These are phyloP conservation scores for Blumeria hordei DNA, from an alignment of 2,329 filamentous ascomycete genomes.

Conservation along the genomic window DNA sequence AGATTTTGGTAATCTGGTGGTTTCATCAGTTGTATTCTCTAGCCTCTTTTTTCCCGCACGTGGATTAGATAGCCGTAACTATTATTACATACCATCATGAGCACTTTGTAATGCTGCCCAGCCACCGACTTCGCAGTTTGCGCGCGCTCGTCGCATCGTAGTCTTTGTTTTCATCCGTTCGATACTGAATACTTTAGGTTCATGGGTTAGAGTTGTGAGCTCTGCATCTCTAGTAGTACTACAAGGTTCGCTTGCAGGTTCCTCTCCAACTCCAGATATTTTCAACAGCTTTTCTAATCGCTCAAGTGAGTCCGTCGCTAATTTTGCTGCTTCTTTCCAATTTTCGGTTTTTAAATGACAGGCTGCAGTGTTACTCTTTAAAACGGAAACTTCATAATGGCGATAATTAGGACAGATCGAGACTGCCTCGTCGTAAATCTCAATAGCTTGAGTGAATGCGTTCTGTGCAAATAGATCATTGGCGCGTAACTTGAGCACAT, in stretches of 20 bases:
- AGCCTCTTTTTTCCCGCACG: no score
- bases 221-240: slow-evolving; percentile 27
- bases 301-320: slow-evolving; percentile 49
- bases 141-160: slow-evolving; percentile 27
- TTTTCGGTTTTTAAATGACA: slow-evolving; percentile 67
- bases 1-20: slow-evolving; percentile 46
- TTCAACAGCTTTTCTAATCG: slow-evolving; percentile 41
- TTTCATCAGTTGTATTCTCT: no score
- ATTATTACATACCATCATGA: slow-evolving; percentile 21
- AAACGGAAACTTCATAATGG: slow-evolving; percentile 67
- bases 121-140: slow-evolving; percentile 39
- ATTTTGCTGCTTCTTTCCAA: slow-evolving; percentile 61
- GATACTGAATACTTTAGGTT: slow-evolving; percentile 17
- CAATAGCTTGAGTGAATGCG: slow-evolving; percentile 54
- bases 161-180: slow-evolving; percentile 61
- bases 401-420: slow-evolving; percentile 61
- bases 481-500: slow-evolving; percentile 46
- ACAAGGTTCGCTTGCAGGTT: slow-evolving; percentile 17
- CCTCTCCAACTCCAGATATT: slow-evolving; percentile 26
- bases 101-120: slow-evolving; percentile 66
- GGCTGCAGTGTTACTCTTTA: slow-evolving; percentile 72
- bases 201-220: slow-evolving; percentile 1
- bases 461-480: slow-evolving; percentile 56
- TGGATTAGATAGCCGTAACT: slow-evolving; percentile 1
- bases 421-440: slow-evolving; percentile 61